phyloP scores from a whole-genome alignment of 768 basidiomycete species.

The Agaricus subrufescens region DNA sequence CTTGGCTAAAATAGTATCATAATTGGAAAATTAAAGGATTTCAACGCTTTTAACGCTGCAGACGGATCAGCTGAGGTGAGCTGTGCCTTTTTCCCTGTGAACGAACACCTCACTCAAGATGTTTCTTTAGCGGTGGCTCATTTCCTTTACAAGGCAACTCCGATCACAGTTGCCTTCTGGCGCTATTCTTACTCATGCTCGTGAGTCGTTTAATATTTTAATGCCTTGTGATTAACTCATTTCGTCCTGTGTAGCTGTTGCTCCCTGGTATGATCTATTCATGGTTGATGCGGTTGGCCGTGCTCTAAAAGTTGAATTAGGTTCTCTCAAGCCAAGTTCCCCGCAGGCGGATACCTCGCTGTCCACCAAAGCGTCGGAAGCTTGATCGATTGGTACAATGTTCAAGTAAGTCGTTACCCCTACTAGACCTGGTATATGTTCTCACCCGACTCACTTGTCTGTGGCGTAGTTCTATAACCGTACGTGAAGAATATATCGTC shows the following conservation, averaged over 20 bases:
- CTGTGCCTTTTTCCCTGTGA: neutral
- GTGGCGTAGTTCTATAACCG: conserved; percentile 38
- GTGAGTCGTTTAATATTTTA: conserved; percentile 24
- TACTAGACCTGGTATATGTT: too few relatives aligned
- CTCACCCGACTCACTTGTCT: neutral
- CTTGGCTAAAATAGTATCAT: neutral
- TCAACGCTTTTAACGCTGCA: conserved; percentile 51
- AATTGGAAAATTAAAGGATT: conserved; percentile 39
- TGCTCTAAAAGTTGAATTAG: conserved; percentile 17
- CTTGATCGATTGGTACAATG: conserved; percentile 63
- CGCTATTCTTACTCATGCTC: conserved; percentile 51
- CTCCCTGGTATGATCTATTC: conserved; percentile 32
- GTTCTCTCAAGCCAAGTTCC: conserved; percentile 38
- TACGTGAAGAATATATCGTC: conserved; percentile 17
- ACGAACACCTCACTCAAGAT: neutral
- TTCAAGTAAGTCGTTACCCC: conserved; percentile 30
- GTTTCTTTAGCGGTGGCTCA: conserved; percentile 39
- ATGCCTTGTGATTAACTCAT: neutral
- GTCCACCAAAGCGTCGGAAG: conserved; percentile 51
- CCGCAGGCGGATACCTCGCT: conserved; percentile 50
- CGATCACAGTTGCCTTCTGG: conserved; percentile 43
- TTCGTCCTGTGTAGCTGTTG: conserved; percentile 32
- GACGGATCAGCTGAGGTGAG: conserved; percentile 47
- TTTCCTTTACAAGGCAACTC: conserved; percentile 47
- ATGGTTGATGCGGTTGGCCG: neutral